Conservation (phyloP, 495 filamentous ascomycete species). For the Achaetomiella virescens region DNA sequence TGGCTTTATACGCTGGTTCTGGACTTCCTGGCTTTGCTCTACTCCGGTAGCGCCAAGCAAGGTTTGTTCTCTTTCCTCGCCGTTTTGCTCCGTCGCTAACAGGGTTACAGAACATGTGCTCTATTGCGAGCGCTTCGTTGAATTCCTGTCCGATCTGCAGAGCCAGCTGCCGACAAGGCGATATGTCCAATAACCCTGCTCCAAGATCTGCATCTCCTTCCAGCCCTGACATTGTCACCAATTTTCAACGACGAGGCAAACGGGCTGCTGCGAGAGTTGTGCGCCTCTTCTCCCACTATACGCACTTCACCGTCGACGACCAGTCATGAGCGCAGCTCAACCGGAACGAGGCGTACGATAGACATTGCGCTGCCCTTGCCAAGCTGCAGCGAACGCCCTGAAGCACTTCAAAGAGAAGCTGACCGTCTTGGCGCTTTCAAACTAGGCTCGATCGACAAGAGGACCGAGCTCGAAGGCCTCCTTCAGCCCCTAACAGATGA, state of each 20-base stretch:
- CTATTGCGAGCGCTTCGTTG: conserved; percentile 90
- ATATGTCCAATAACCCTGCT: conserved; percentile 87
- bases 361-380: conserved; percentile 68
- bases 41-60: conserved; percentile 46
- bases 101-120: conserved; percentile 55
- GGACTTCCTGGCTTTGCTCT: conserved; percentile 72
- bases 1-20: conserved; percentile 88
- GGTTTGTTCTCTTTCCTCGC: conserved; percentile 2
- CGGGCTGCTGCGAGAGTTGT: conserved; percentile 75
- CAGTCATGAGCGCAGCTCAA: conserved; percentile 73
- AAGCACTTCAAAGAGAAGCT: conserved; percentile 86
- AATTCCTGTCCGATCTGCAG: conserved; percentile 83
- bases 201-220: conserved; percentile 83
- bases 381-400: conserved; percentile 75
- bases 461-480: conserved; percentile 71
- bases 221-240: conserved; percentile 73
- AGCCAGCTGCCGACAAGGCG: conserved; percentile 91
- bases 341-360: conserved; percentile 66
- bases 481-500: conserved; percentile 63
- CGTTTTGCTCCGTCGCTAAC: conserved; percentile 12
- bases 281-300: conserved; percentile 76
- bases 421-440: conserved; percentile 82
- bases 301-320: conserved; percentile 85
- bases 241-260: conserved; percentile 69
- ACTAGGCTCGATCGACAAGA: conserved; percentile 82